Base-by-base conservation (phyloP, 441 rosid genomes). In the Gossypium lobatum region DNA sequence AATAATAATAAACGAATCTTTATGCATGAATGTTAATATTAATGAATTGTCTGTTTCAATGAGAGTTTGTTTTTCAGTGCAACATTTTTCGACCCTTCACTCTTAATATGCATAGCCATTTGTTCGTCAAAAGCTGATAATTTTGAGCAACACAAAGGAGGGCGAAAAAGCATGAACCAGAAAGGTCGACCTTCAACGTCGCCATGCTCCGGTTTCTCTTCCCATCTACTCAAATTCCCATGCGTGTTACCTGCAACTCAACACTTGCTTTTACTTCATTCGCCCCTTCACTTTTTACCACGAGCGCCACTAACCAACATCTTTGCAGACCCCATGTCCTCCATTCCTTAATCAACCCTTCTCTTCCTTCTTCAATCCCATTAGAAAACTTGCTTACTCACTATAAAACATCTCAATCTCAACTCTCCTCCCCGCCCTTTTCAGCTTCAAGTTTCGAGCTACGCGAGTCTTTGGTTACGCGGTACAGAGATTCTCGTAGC, bases 401-500 rank as follows among this genome's bases (percentile, higher is more conserved):
- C 77, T 78, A 48, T 53, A 68, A 18, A 26, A 3, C 76, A 46
- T 76, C 78, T 53, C 84, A 67, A 23, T 37, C 62, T 61, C 23
- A 14, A 23, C 75, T 74, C 21, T 16, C 39, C 23, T 42, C 37
- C 9, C 65, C 73, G 16, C 42, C 57, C 70, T 57, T 25, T 34
- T 42, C 72, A 5, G 26, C 39, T 67, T 69, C 72, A 54, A 62
- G 16, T 48, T 75, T 73, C 55, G 82, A 82, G 13, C 14, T 80
- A 7, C 73, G 46, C 58, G 88, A 86, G 45, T 48, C 58, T 70
- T 75, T 87, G 80, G 77, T 84, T 70, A 4, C 28, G 3, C 69
- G 76, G 14, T 87, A 75, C 73, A 65, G 60, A 2, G 66, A 82
- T 48, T 81, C 86, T 20, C 34, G 59, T 69, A 52, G 76, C 81